Conservation (phyloP, 1,284 basidiomycete species). For the Xanthoconium separans region DNA sequence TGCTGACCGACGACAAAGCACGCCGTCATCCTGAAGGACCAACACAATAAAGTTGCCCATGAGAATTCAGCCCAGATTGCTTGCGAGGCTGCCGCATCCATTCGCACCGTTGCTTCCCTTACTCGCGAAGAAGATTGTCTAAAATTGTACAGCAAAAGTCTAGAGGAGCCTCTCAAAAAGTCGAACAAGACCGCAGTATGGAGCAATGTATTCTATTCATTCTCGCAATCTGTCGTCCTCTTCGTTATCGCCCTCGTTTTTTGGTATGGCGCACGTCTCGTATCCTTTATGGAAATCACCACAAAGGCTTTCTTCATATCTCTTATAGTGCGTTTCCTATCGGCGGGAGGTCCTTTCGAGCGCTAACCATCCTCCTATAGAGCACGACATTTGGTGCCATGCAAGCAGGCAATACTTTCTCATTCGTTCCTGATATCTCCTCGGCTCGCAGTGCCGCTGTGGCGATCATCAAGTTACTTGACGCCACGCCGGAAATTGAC, state of each 20-base stretch:
- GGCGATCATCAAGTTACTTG: constrained; percentile 79
- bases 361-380: constrained; percentile 34
- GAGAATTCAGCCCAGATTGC: constrained; percentile 85
- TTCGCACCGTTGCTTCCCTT: constrained; percentile 89
- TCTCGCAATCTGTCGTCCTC: constrained; percentile 82
- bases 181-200: constrained; percentile 70
- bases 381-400: constrained; percentile 72
- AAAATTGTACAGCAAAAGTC: constrained; percentile 66
- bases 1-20: constrained; percentile 41
- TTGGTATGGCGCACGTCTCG: constrained; percentile 78
- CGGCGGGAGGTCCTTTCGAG: constrained; percentile 16
- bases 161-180: constrained; percentile 68
- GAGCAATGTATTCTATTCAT: constrained; percentile 74
- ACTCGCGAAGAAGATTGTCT: constrained; percentile 83
- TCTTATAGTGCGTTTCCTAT: constrained; percentile 62
- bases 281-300: constrained; percentile 57
- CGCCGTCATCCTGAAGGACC: constrained; percentile 84
- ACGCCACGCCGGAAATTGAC: constrained; percentile 81
- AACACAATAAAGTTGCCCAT: constrained; percentile 84
- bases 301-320: constrained; percentile 81
- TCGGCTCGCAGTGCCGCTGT: constrained; percentile 81
- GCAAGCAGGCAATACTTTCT: constrained; percentile 85
- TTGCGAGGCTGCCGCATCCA: constrained; percentile 88
- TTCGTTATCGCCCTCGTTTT: constrained; percentile 86
- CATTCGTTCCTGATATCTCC: constrained; percentile 91